These are phyloP conservation scores for Chlorella sp. DNA, from an alignment of 139 green algal species.

Conservation along the genomic window DNA sequence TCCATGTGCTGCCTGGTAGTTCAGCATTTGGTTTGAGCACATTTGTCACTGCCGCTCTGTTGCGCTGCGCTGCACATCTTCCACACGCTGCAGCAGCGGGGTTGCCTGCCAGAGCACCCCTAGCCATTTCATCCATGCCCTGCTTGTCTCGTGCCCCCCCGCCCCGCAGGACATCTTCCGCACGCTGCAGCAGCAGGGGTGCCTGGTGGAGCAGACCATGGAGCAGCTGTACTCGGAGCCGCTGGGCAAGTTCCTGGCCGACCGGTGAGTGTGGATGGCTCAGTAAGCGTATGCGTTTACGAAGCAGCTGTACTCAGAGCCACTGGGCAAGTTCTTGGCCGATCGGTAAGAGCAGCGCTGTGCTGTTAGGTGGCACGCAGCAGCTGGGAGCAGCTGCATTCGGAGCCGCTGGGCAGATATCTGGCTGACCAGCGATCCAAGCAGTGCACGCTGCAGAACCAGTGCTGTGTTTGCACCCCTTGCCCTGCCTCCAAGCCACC, in stretches of 20 bases:
- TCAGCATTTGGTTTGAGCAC: no score
- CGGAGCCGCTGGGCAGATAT: slow-evolving; percentile 47
- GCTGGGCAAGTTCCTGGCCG: slow-evolving; percentile 32
- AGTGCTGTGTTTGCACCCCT: not conserved
- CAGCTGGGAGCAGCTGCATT: slow-evolving; percentile 86
- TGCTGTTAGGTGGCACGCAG: not conserved
- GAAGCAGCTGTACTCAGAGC: slow-evolving; percentile 90
- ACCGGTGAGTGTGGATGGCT: slow-evolving; percentile 6
- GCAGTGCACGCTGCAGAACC: not conserved
- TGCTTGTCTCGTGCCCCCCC: not conserved
- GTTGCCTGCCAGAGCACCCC: slow-evolving; percentile 37
- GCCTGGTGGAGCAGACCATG: slow-evolving; percentile 73
- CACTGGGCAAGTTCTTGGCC: slow-evolving; percentile 31
- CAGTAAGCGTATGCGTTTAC: not conserved
- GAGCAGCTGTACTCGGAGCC: slow-evolving; percentile 90
- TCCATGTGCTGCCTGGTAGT: no score
- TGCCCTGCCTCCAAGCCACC: not conserved
- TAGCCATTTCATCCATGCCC: not conserved
- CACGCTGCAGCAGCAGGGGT: slow-evolving; percentile 49
- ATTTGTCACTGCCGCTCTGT: not conserved
- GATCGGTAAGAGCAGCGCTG: not conserved
- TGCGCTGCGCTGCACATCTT: slow-evolving; percentile 67
- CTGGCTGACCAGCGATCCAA: slow-evolving; percentile 21
- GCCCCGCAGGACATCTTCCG: slow-evolving; percentile 69
- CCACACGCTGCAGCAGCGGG: slow-evolving; percentile 50